Percentiles rank a stretch among this genome's conserved stretches.
Evolutionary conservation across 805 yeast species (phyloP).

Genomic region (Ogataea pini): DNA sequence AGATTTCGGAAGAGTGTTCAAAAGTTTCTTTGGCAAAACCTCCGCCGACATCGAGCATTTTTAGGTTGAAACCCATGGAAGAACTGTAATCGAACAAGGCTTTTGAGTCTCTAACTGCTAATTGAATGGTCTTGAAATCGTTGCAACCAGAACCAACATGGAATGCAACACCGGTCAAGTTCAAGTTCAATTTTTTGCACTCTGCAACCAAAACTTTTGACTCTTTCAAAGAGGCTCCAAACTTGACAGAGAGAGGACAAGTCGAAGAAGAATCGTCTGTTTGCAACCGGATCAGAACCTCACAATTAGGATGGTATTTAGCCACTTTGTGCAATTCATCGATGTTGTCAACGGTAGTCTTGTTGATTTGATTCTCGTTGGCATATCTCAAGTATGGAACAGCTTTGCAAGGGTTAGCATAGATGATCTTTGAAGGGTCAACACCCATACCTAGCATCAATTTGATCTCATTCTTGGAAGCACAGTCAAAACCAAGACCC

Average conservation of each 20-base stretch:
- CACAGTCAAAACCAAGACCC: conserved; percentile 90
- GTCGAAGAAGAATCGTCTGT: conserved; percentile 89
- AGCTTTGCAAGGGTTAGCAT: conserved; percentile 95
- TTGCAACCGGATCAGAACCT: conserved; percentile 73
- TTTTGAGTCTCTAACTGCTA: conserved; percentile 74
- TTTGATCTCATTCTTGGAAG: conserved; percentile 82
- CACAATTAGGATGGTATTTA: conserved; percentile 65
- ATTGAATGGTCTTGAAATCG: conserved; percentile 62
- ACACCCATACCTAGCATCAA: conserved; percentile 62
- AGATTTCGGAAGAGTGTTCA: conserved; percentile 54
- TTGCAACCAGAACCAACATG: conserved; percentile 95
- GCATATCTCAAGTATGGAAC: conserved; percentile 79
- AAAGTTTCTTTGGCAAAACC: conserved; percentile 75
- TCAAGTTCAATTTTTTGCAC: conserved; percentile 62
- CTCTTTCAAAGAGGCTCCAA: conserved; percentile 70
- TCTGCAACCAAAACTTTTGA: conserved; percentile 56
- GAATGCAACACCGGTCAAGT: conserved; percentile 85
- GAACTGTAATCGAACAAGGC: conserved; percentile 62
- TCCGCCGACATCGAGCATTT: conserved; percentile 85
- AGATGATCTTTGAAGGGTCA: conserved; percentile 66
- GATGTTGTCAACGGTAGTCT: conserved; percentile 87
- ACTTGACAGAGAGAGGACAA: conserved; percentile 84
- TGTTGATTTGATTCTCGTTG: conserved; percentile 48
- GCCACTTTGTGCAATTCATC: conserved; percentile 80
- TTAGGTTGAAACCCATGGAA: conserved; percentile 42